Conservation (phyloP, 2,329 filamentous ascomycete genomes). For the Camptophora hylomeconis region DNA sequence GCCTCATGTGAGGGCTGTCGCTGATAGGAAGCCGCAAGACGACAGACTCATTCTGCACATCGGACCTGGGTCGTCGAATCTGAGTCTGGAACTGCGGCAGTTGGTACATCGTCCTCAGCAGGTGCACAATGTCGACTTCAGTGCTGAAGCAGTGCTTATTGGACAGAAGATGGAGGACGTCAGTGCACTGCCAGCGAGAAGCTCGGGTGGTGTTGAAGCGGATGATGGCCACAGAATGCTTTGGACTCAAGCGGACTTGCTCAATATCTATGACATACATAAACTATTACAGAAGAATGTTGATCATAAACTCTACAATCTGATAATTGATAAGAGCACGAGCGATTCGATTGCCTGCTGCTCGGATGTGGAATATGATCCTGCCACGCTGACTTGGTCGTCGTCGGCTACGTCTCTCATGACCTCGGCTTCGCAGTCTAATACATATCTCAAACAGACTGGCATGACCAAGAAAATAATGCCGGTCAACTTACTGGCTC, state of each 20-base stretch:
- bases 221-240: conserved; percentile 1
- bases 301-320: conserved; percentile 1
- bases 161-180: conserved; percentile 1
- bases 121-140: conserved; percentile 6
- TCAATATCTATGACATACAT: conserved; percentile 1
- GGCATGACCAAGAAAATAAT: no score
- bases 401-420: neutral
- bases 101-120: conserved; percentile 1
- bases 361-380: no score
- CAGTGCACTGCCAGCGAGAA: neutral
- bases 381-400: conserved; percentile 1
- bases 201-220: neutral
- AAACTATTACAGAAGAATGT: conserved; percentile 1
- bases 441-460: neutral
- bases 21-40: neutral
- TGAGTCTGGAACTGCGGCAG: conserved; percentile 3
- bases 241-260: conserved; percentile 4
- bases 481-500: conserved; percentile 2
- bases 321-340: conserved; percentile 7
- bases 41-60: conserved; percentile 3
- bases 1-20: neutral
- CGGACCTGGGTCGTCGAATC: conserved; percentile 3
- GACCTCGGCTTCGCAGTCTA: neutral
- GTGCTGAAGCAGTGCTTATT: conserved; percentile 1
- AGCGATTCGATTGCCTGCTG: conserved; percentile 7